These are phyloP conservation scores for Clavispora carvajalis DNA, from an alignment of 805 yeast genomes.

Conservation along the genomic window DNA sequence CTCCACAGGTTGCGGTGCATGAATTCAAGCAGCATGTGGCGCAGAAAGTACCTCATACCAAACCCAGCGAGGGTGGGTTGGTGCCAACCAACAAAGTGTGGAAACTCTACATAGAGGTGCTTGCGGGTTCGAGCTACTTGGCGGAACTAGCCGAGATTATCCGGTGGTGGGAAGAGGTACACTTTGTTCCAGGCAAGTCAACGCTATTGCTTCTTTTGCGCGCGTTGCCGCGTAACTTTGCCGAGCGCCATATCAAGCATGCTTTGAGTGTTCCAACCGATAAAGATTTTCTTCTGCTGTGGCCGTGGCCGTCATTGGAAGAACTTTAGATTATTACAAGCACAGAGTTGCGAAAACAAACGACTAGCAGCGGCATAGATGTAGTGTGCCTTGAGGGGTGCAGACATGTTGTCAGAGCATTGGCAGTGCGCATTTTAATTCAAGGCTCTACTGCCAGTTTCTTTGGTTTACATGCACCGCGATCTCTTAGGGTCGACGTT, in stretches of 20 bases:
- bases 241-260: constrained; percentile 35
- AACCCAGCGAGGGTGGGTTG: constrained; percentile 10
- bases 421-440: no score
- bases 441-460: no score
- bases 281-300: constrained; percentile 3
- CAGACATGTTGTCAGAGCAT: no score
- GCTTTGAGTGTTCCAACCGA: constrained; percentile 9
- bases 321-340: constrained; percentile 2
- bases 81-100: constrained; percentile 47
- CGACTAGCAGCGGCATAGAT: no score
- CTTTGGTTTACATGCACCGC: no score
- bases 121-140: constrained; percentile 42
- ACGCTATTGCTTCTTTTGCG: constrained; percentile 37
- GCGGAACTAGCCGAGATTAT: constrained; percentile 47
- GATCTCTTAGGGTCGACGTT: no score
- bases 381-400: no score
- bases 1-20: constrained; percentile 55
- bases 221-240: constrained; percentile 32
- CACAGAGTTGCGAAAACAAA: no score
- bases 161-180: constrained; percentile 49
- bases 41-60: constrained; percentile 5
- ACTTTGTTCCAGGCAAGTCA: constrained; percentile 36
- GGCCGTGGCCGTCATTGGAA: constrained; percentile 17
- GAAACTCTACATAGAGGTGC: constrained; percentile 46
- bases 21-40: constrained; percentile 47